Base-by-base conservation (phyloP, 148 eudicot genomes). In the Arbutus unedo region DNA sequence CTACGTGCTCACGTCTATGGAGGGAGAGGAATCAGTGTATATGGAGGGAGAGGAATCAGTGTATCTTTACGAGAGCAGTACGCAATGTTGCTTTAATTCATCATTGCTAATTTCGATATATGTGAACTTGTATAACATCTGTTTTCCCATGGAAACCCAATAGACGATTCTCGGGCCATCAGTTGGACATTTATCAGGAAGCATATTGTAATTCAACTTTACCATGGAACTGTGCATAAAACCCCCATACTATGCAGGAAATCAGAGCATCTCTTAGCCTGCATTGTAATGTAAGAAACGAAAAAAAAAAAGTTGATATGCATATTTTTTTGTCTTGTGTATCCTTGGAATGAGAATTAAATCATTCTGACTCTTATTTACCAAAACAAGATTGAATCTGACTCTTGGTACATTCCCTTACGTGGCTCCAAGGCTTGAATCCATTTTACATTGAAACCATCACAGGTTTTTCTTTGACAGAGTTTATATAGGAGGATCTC, bases 391-490 rank as follows among this genome's bases (percentile, higher is more conserved):
- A 66, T 25, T 66, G 44, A 25, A 13, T 66, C 44, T 25, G 44
- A 66, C 71, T 66, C 16, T 66, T 66, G 71, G 71, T 31, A 66
- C 43, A 4, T 66, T 38, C 6, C 74, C 74, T 68, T 70, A 70
- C 8, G 16, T 2, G 9, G 5, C 48, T 31, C 16, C 49, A 6
- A 4, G 14, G 21, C 49, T 6, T 48, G 5, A 15, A 70, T 70
- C 49, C n/a, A 25, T 66, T 15, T 25, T 25, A 64, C 23, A 64
- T 64, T 4, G 41, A 64, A 43, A 16, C 48, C n/a, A 14, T 25
- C 48, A 43, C 48, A 70, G 48, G n/a, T 43, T 49, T 50, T 74
- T 74, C 55, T 49, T 74, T 48, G 19, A 19, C 3, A 2, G 78
- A 74, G 38, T 49, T 48, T 23, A 50, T 74, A 15, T 4, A 74